Evolutionary conservation across 192 early-diverging fungal genomes (phyloP), one percentile per base, ranked within the genome.

Genomic region (Physocladia obscura): DNA sequence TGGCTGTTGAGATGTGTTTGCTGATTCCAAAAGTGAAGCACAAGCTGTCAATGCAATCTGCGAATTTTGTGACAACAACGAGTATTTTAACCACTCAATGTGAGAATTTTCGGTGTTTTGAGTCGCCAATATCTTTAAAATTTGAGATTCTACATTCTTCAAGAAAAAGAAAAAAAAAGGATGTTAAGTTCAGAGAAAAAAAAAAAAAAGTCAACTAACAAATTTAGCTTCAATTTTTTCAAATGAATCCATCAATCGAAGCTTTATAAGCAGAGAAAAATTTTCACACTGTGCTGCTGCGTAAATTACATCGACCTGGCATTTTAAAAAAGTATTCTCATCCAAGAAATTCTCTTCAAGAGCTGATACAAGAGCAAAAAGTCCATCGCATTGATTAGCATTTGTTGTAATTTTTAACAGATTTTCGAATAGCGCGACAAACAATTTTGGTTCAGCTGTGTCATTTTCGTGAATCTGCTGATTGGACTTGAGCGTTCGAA

Each of bases 1-100:
- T 13, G 24, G 29, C n/a, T 0, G 11, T 22, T 19, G 27, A n/a
- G 57, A 58, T 11, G 13, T 27, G 44, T 40, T 48, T 48, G 61
- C 40, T 13, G 31, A 13, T 52, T 34, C 15, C 49, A 34, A 19
- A 17, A 67, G 47, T 27, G 21, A 8, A 11, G 17, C 26, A 29
- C 34, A 34, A 2, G 22, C 17, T 29, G 13, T 13, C 32, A 37
- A 55, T 2, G 54, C 50, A 5, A 54, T 34, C 15, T 30, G 49
- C 4, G 39, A 47, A 1, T 44, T 34, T 21, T 19, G n/a, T 21
- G 51, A 68, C 11, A 68, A 13, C 4, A 68, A 31, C 11, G 26
- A 39, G 36, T 68, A 52, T 31, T 68, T 68, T 8, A 68, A n/a
- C 34, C 35, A 68, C 39, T 68, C 65, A 13, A 40, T 26, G 4